Evolutionary conservation across 225 moss, liverwort and hornwort genomes (phyloP).

Genomic region (Straminergon stramineum): DNA sequence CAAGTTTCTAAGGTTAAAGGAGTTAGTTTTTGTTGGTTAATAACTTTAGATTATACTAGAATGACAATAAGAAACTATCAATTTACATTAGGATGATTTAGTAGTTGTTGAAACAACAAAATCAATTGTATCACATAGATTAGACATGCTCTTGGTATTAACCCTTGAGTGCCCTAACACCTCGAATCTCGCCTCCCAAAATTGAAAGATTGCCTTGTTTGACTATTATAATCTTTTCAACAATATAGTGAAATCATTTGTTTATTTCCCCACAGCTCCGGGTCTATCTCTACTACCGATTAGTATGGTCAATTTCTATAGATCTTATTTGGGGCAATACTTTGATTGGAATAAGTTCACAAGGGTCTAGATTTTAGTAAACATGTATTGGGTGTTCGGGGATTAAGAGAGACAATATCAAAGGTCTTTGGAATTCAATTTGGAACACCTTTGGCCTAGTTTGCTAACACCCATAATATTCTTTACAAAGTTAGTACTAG

Average conservation of each 20-base stretch:
- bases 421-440: background rate
- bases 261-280: too few species aligned
- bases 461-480: background rate
- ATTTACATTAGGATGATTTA: background rate
- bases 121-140: background rate
- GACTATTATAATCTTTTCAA: too few species aligned
- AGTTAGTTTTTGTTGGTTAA: background rate
- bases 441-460: background rate
- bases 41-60: background rate
- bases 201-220: too few species aligned
- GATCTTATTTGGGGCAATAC: too few species aligned
- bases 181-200: too few species aligned
- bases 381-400: too few species aligned
- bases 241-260: too few species aligned
- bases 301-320: too few species aligned
- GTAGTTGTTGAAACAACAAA: background rate
- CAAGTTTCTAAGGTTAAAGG: background rate
- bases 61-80: background rate
- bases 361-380: too few species aligned
- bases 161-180: too few species aligned
- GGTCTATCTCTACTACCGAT: too few species aligned
- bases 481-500: background rate
- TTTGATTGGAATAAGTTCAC: too few species aligned
- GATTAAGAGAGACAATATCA: rapidly evolving
- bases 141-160: background rate